Base-by-base conservation (phyloP, 257 asterid genomes). In the Penstemon eatonii region DNA sequence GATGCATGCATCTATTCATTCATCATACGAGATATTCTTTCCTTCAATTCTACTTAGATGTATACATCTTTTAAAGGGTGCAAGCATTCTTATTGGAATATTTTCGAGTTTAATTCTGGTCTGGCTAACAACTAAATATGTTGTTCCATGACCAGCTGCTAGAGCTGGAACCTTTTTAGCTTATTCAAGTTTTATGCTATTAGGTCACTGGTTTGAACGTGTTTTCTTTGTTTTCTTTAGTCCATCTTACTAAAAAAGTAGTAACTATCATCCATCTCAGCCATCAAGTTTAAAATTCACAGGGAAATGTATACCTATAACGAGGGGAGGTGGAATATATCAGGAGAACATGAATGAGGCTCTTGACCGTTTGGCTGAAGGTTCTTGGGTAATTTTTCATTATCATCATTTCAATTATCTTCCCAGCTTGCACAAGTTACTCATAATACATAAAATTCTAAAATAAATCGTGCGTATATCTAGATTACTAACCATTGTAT, bases 251-350 rank as follows among this genome's bases (percentile, higher is more conserved):
- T 63, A 55, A 43, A 52, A 37, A 40, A 43, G 5, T 49, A 6
- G 41, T 56, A n/a, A 39, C 47, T 12, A 64, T 60, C 54, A 49
- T 49, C n/a, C 33, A 49, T 33, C 65, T 77, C 65, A 73, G 58
- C 56, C 52, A 56, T 63, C 65, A 51, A 44, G 55, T 58, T 25
- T 63, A 49, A 63, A 56, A 7, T 67, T 65, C 71, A 76, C 92
- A 94, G 99, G 99, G 71, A 94, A 94, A 83, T 94, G 99, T 77
- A 94, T 94, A 78, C 99, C 99, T 46, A 82, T 94, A 71, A 89
- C 76, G 70, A 84, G 99, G 65, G 99, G 99, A 13, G 96, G 93
- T 60, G 96, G 98, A 66, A 94, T 94, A 68, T 87, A 91, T 80
- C 99, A 94, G 77, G 93, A 91, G 67, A 95, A 89, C 85, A 94